phyloP scores from a whole-genome alignment of 2,329 filamentous ascomycete species.

The Colletotrichum lentis region DNA sequence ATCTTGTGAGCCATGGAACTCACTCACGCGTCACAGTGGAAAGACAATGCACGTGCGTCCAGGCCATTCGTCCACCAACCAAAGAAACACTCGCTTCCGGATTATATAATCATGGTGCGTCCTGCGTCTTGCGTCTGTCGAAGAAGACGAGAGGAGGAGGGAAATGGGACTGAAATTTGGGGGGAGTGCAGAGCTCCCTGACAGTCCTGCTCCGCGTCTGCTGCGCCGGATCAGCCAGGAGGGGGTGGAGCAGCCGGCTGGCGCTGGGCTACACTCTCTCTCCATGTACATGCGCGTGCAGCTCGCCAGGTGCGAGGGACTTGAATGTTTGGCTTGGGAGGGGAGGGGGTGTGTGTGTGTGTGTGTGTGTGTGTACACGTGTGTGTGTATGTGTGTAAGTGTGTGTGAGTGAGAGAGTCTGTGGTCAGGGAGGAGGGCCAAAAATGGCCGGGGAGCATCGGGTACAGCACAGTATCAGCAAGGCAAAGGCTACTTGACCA shows the following conservation, averaged over 20 bases:
- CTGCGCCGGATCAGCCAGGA: slow-evolving; percentile 35
- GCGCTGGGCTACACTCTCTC: slow-evolving; percentile 28
- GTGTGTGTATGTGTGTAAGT: slow-evolving; percentile 23
- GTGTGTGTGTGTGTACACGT: background rate
- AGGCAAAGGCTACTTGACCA: slow-evolving; percentile 26
- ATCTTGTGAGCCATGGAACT: no score
- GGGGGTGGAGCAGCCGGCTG: slow-evolving; percentile 36
- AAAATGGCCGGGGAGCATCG: slow-evolving; percentile 28
- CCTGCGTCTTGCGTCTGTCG: background rate
- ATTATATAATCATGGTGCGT: slow-evolving; percentile 10
- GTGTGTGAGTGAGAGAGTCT: slow-evolving; percentile 19
- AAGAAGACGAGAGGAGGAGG: slow-evolving; percentile 43
- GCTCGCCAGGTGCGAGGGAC: slow-evolving; percentile 35
- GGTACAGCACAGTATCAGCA: slow-evolving; percentile 39
- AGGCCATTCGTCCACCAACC: background rate
- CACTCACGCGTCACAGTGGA: background rate
- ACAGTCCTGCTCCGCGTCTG: slow-evolving; percentile 35
- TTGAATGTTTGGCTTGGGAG: slow-evolving; percentile 37
- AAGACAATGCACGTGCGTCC: background rate
- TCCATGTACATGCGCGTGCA: slow-evolving; percentile 30
- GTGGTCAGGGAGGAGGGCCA: slow-evolving; percentile 33
- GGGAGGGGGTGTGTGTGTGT: slow-evolving; percentile 29
- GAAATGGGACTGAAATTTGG: slow-evolving; percentile 40
- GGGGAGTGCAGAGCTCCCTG: slow-evolving; percentile 47
- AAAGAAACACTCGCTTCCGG: background rate